Base-by-base conservation (phyloP, 2,329 filamentous ascomycete genomes). In the Fusarium robinianum region DNA sequence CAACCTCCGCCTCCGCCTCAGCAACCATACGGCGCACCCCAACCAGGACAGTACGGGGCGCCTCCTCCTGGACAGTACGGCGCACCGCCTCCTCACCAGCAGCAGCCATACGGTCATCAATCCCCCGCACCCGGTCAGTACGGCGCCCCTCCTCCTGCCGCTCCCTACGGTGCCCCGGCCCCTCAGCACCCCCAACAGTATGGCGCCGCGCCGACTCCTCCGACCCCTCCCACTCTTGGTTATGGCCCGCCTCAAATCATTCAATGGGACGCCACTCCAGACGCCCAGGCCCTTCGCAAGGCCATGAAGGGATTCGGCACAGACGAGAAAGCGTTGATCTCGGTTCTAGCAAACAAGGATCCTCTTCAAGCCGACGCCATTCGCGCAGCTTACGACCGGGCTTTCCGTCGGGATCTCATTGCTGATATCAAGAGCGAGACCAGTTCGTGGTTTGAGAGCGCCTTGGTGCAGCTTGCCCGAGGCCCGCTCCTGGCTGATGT, bases 231-330 rank as follows among this genome's bases (percentile, higher is more conserved):
- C 1, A 87, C 87, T 0, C 69, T 79, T 0, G 91, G 91, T 23
- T 96, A 96, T 61, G 82, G 83, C 3, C 78, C 85, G 0, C 80
- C 82, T 9, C 86, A 88, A 60, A 73, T 80, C 31, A 86, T 88
- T 29, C 76, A 80, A 19, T 85, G 78, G 75, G 84, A 95, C 53
- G 85, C 82, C 33, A 76, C 72, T 3, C 71, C 74, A 9, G 84
- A 94, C 57, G 87, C 89, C 0, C 80, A 90, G 44, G 80, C 76
- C 4, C 73, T 95, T 15, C 82, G 89, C 39, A 79, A 79, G 57
- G 89, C 92, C 3, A 96, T 96, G 90, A 96, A 95, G 68, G 90
- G 90, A 0, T 88, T 96, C 51, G 92, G 91, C 22, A 96, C 91
- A 0, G 83, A 97, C 61, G 91, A 96, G 67, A 85, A 83, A 60